Base-by-base conservation (phyloP, 345 rosid genomes). In the Rhizophora mangle region DNA sequence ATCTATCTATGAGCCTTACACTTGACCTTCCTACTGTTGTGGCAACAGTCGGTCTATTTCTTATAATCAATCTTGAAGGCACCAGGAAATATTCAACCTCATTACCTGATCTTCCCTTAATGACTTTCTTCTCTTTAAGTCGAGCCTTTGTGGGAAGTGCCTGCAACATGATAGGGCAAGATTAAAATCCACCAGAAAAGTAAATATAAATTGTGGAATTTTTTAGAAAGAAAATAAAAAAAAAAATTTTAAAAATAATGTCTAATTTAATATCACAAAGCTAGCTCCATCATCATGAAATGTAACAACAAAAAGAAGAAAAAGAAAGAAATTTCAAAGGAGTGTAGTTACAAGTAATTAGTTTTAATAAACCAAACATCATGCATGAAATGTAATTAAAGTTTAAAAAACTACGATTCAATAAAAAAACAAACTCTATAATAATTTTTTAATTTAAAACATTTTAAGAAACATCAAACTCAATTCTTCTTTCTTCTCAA, bases 121-220 rank as follows among this genome's bases (percentile, higher is more conserved):
- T 81, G 46, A 97, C 88, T 82, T 83, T 90, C 82, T 86, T 95
- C 72, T 86, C 86, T 24, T 24, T 76, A 95, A 74, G 74, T 62
- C 86, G 57, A 95, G 85, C 82, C 82, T 24, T 90, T 60, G 92
- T 90, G n/a, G 96, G 96, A 75, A 87, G 92, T 66, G 99, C 96
- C 99, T 95, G 85, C 74, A 81, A 63, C 37, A 66, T 24, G 49
- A 65, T 15, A 47, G 36, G 34, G 61, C 59, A 32, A 56, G 19
- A 57, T 72, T 57, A 20, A 55, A 58, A 46, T 60, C 65, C 60
- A 5, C 36, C 67, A 7, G 55, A 72, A 31, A 22, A 19, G 27
- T 19, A 4, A 30, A 24, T 24, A 31, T 5, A 27, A 24, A 16
- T 18, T 21, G 6, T 56, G 29, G 16, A 56, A 0, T 56, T 56